Conservation (phyloP, 805 yeast genomes). For the Pichia occidentalis region DNA sequence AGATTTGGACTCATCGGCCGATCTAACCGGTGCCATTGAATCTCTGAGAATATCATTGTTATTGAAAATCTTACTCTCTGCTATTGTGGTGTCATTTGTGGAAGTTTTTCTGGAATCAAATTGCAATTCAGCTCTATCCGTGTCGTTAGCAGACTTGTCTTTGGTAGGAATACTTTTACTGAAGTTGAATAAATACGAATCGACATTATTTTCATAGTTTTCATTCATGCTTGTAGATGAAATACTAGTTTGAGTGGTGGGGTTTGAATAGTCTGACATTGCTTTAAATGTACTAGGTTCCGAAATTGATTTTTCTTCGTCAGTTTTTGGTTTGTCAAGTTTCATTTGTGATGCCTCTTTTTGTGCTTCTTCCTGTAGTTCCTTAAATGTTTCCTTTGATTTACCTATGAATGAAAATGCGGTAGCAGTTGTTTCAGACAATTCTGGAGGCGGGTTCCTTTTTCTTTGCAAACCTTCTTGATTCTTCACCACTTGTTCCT, state of each 20-base stretch:
- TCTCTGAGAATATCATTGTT: constrained; percentile 11
- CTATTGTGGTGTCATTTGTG: too few species aligned
- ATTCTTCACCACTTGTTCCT: constrained; percentile 7
- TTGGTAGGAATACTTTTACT: too few species aligned
- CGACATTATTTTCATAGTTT: not conserved
- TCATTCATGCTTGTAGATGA: constrained; percentile 12
- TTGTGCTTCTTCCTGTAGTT: constrained; percentile 25
- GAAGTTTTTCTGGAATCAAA: too few species aligned
- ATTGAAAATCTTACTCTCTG: not conserved
- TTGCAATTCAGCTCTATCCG: too few species aligned
- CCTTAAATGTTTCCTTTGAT: constrained; percentile 27
- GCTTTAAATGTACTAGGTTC: constrained; percentile 26
- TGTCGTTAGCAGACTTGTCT: too few species aligned
- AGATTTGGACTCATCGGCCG: not conserved
- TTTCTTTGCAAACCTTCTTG: constrained; percentile 10
- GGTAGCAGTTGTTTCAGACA: constrained; percentile 23
- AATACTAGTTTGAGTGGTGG: constrained; percentile 27
- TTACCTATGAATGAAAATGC: constrained; percentile 24
- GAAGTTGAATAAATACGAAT: not conserved
- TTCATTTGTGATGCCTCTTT: constrained; percentile 17
- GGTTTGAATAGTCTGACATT: constrained; percentile 28
- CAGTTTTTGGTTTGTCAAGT: constrained; percentile 2
- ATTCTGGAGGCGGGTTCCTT: constrained; percentile 26
- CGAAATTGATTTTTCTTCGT: constrained; percentile 15
- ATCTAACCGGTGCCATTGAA: constrained; percentile 25